phyloP scores from a whole-genome alignment of 768 basidiomycete species.

The Baorangia bicolor region DNA sequence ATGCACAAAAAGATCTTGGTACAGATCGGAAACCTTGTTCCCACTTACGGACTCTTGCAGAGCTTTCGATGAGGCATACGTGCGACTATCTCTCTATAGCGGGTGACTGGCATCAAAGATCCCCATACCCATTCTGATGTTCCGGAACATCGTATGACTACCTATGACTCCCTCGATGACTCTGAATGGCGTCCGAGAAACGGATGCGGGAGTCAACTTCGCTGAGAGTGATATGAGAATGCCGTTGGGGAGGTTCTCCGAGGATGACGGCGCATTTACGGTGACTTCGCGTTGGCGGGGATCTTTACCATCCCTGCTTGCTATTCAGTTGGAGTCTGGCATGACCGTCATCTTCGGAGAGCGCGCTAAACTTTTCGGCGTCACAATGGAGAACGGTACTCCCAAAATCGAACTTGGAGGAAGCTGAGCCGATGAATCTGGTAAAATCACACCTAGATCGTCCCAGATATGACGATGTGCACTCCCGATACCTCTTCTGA shows the following conservation, averaged over 20 bases:
- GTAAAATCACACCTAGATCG: conserved; percentile 8
- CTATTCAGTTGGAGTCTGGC: conserved; percentile 2
- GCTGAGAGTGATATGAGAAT: conserved; percentile 8
- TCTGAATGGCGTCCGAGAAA: not conserved
- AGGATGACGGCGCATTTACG: conserved; percentile 8
- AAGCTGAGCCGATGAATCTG: conserved; percentile 11
- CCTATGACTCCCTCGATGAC: not conserved
- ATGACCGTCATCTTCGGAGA: conserved; percentile 6
- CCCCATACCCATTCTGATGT: not conserved
- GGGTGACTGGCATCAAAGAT: conserved; percentile 4
- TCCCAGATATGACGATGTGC: not conserved
- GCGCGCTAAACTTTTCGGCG: not conserved
- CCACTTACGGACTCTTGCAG: not conserved
- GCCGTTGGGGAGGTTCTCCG: conserved; percentile 9
- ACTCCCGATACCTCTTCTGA: not conserved
- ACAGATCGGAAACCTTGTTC: conserved; percentile 3
- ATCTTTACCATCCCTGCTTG: not conserved
- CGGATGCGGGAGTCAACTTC: conserved; percentile 2
- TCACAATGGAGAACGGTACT: not conserved
- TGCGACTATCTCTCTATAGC: not conserved
- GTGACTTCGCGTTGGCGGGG: not conserved
- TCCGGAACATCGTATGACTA: not conserved
- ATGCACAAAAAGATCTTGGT: conserved; percentile 13
- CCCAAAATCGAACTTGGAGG: conserved; percentile 5
- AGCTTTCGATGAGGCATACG: not conserved